Percentiles rank a stretch among this genome's conserved stretches.
Evolutionary conservation across 106 monocot species (phyloP).

Genomic region (Phalaenopsis equestris): DNA sequence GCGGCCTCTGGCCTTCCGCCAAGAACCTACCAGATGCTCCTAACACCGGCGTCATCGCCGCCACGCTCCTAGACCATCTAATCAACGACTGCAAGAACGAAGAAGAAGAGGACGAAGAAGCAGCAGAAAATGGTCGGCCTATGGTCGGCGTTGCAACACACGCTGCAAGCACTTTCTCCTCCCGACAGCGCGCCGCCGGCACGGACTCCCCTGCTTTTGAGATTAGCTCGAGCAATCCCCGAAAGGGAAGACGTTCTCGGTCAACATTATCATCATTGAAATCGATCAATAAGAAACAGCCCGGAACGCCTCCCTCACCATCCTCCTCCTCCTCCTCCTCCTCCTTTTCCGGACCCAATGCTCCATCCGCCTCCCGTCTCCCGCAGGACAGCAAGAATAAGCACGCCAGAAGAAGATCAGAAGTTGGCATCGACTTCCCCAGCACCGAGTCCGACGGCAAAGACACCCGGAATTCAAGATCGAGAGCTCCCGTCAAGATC

Average conservation of each 20-base stretch:
- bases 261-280: background rate
- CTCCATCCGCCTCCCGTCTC: background rate
- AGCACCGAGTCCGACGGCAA: constrained; percentile 27
- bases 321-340: background rate
- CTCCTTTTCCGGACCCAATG: constrained; percentile 11
- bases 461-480: background rate
- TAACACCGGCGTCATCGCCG: background rate
- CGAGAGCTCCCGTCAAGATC: constrained; percentile 7
- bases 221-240: background rate
- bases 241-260: background rate
- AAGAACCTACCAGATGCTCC: background rate
- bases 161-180: constrained; percentile 3
- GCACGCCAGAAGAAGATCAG: constrained; percentile 3
- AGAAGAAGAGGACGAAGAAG: constrained; percentile 6
- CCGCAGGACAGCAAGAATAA: too few species aligned
- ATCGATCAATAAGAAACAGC: background rate
- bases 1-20: constrained; percentile 17
- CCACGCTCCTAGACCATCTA: constrained; percentile 9
- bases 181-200: constrained; percentile 22
- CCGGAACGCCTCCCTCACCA: background rate
- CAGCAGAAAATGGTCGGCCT: background rate
- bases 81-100: background rate
- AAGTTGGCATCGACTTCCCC: constrained; percentile 17
- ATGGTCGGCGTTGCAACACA: background rate
- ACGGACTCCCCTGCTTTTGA: background rate